Evolutionary conservation across 306 rosid species (phyloP).

Genomic region (Vicia villosa): DNA sequence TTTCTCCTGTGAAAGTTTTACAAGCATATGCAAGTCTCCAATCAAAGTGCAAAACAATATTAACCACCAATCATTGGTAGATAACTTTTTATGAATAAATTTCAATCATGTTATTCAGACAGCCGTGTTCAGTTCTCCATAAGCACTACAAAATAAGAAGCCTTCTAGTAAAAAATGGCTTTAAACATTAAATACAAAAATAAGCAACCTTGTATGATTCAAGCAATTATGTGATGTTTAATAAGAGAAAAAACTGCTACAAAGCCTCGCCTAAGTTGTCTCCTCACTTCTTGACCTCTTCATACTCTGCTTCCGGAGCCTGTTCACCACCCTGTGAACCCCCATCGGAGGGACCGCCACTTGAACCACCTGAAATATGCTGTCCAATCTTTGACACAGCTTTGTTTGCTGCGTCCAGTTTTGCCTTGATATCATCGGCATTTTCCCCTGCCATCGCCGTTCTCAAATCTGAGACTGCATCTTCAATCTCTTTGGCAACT

Average conservation of each 20-base stretch:
- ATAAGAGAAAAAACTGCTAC: background rate
- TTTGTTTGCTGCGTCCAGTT: constrained; percentile 84
- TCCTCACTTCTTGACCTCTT: constrained; percentile 83
- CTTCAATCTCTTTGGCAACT: constrained; percentile 81
- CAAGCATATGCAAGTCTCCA: background rate
- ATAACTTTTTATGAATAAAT: constrained; percentile 4
- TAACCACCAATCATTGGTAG: background rate
- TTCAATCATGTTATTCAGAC: constrained; percentile 24
- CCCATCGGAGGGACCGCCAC: constrained; percentile 61
- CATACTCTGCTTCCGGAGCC: constrained; percentile 86
- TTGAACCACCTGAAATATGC: constrained; percentile 80
- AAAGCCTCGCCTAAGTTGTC: background rate
- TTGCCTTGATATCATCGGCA: constrained; percentile 71
- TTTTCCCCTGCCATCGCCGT: constrained; percentile 57
- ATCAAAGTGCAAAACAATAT: background rate
- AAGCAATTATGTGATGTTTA: constrained; percentile 13
- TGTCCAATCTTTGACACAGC: constrained; percentile 90
- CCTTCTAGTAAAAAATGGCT: constrained; percentile 34
- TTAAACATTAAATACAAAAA: constrained; percentile 47
- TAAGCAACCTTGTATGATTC: constrained; percentile 15
- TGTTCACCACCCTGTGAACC: constrained; percentile 87
- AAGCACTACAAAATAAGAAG: constrained; percentile 26
- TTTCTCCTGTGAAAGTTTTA: background rate
- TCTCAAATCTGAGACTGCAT: constrained; percentile 76
- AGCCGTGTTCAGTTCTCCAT: constrained; percentile 8